Evolutionary conservation across 768 basidiomycete species (phyloP).

Genomic region (Trametes maxima): DNA sequence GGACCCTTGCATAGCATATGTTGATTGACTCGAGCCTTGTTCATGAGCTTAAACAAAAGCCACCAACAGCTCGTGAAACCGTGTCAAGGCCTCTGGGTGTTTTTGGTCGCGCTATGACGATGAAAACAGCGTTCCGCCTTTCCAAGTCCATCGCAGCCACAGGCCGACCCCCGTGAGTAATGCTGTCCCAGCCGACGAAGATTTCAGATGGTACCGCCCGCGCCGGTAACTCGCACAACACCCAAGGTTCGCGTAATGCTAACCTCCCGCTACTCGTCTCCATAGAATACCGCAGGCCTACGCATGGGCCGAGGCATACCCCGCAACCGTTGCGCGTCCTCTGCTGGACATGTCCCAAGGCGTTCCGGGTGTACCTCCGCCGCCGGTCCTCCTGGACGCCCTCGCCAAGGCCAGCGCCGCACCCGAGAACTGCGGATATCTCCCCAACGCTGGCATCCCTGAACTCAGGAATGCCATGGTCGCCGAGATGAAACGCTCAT

Average conservation of each 20-base stretch:
- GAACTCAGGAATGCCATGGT: constrained; percentile 53
- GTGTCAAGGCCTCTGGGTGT: too few species aligned
- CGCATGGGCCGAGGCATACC: constrained; percentile 54
- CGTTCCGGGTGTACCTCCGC: constrained; percentile 68
- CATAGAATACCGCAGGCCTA: constrained; percentile 59
- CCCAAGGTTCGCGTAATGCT: too few species aligned
- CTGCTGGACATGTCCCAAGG: constrained; percentile 80
- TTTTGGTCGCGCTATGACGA: neutral
- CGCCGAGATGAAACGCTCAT: constrained; percentile 61
- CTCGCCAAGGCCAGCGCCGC: constrained; percentile 48
- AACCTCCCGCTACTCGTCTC: too few species aligned
- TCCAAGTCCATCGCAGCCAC: constrained; percentile 1
- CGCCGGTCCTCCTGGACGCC: constrained; percentile 44
- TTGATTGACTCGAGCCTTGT: constrained; percentile 32
- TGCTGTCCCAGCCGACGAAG: too few species aligned
- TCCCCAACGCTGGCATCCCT: constrained; percentile 59
- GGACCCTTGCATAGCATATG: constrained; percentile 56
- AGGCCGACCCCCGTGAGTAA: constrained; percentile 6
- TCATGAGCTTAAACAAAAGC: neutral
- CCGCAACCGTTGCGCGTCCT: constrained; percentile 43
- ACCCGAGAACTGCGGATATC: constrained; percentile 54
- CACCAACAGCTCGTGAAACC: neutral
- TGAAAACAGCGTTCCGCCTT: neutral
- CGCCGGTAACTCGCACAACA: neutral
- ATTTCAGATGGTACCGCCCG: neutral